Percentiles rank a stretch among this genome's conserved stretches.
Conservation (phyloP, 169 alveolate species). For the Plasmodium knowlesi region DNA sequence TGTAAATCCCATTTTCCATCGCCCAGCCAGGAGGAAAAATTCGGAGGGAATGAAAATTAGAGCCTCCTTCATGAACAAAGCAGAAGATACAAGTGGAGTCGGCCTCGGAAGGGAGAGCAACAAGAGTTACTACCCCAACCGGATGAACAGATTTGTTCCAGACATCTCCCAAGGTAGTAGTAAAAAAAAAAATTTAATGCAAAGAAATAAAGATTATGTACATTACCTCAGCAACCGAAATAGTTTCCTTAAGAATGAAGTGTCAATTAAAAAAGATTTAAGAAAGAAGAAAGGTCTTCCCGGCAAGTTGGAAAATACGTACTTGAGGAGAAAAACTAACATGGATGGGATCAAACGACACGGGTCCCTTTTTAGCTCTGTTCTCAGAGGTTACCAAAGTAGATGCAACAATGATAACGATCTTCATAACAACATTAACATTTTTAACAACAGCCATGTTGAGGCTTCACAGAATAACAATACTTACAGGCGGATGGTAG, state of each 20-base stretch:
- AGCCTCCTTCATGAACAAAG: neutral
- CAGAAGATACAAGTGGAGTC: neutral
- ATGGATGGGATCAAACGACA: neutral
- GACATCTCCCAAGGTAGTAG: conserved; percentile 3
- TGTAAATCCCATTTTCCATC: neutral
- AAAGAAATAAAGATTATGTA: conserved; percentile 60
- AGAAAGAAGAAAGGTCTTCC: conserved; percentile 6
- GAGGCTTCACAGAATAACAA: neutral
- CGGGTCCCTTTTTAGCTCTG: neutral
- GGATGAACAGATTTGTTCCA: conserved; percentile 10
- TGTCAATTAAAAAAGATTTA: conserved; percentile 26
- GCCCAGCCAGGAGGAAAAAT: neutral
- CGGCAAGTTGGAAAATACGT: neutral
- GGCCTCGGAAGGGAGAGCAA: neutral
- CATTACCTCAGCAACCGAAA: conserved; percentile 56
- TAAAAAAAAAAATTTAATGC: conserved; percentile 50
- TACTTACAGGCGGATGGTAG: neutral
- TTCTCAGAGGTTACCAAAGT: neutral
- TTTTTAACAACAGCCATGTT: neutral
- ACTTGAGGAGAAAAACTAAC: neutral
- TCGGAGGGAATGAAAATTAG: neutral
- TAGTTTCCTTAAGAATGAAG: conserved; percentile 44
- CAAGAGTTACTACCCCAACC: neutral
- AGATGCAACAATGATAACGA: conserved; percentile 1
- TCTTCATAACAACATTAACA: conserved; percentile 6